Evolutionary conservation across 495 filamentous ascomycete genomes (phyloP), one percentile per base, ranked within the genome.

Genomic region (Cladorrhinum samala): DNA sequence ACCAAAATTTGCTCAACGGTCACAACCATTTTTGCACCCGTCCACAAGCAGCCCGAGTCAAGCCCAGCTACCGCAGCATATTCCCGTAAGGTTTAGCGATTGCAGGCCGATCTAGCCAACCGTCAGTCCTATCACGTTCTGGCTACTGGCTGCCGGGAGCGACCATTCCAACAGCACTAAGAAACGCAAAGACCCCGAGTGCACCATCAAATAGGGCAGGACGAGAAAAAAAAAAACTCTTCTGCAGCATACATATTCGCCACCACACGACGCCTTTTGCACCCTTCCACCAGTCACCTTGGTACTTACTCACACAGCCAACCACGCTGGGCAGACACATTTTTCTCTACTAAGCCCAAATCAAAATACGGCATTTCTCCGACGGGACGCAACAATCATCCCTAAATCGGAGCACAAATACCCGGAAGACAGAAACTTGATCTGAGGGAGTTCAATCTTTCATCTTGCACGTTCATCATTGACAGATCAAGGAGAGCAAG

Each of bases 221-320:
- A 41, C 16, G n/a, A 27, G 18, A 20, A 38, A 59, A 37, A 57
- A 57, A 66, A 65, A 65, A 49, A 57, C 52, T 58, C 64, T 64
- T 55, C 50, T 62, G 61, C 61, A 62, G 61, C 46, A 52, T 53
- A 60, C 58, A 59, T 57, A 65, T 68, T 68, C 53, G 66, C 66
- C 66, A 67, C 66, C 61, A 39, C 52, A 50, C 41, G 23, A 57
- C 48, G 54, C 37, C 40, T 46, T 39, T 14, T 52, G 45, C n/a
- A n/a, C 39, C 42, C 25, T 44, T 39, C 49, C 25, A 46, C 46
- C 54, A 52, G 49, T 33, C 45, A 49, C 50, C 43, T 43, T 24
- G 45, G 45, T 43, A 37, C 37, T 48, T 27, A 45, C 53, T 20
- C n/a, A 48, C 46, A 33, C 39, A 25, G 7, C 16, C 25, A 27